Evolutionary conservation across 305 asterid genomes (phyloP).

Genomic region (Fraxinus albicans): DNA sequence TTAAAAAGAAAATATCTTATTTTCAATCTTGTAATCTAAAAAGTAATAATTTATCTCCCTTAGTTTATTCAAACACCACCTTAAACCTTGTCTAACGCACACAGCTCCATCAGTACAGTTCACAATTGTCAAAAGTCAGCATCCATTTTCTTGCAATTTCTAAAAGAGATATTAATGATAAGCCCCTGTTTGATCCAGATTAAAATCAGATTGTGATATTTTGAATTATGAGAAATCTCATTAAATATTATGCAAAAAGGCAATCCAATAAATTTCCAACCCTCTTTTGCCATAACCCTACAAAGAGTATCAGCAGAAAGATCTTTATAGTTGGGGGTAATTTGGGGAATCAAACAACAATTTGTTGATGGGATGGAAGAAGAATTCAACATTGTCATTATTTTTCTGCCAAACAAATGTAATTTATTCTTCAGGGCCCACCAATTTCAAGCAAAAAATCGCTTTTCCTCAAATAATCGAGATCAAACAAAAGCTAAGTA

Average conservation of each 20-base stretch:
- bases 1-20: neutral
- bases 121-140: neutral
- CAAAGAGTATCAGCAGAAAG: neutral
- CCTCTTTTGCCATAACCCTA: neutral
- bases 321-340: neutral
- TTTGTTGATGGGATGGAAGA: neutral
- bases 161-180: neutral
- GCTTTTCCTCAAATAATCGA: neutral
- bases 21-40: neutral
- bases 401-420: neutral
- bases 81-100: neutral
- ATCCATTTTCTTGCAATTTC: neutral
- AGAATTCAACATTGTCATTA: neutral
- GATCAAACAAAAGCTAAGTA: neutral
- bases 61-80: neutral
- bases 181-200: neutral
- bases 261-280: neutral
- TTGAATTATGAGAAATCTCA: neutral
- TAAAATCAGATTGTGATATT: neutral
- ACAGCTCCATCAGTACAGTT: neutral
- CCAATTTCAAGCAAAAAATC: neutral
- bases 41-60: neutral
- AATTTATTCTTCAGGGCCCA: neutral
- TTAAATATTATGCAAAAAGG: neutral
- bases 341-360: neutral